Percentiles rank a stretch among this genome's conserved stretches.
These are phyloP conservation scores for Gamarada debralockiae DNA, from an alignment of 495 filamentous ascomycete species.

Conservation along the genomic window DNA sequence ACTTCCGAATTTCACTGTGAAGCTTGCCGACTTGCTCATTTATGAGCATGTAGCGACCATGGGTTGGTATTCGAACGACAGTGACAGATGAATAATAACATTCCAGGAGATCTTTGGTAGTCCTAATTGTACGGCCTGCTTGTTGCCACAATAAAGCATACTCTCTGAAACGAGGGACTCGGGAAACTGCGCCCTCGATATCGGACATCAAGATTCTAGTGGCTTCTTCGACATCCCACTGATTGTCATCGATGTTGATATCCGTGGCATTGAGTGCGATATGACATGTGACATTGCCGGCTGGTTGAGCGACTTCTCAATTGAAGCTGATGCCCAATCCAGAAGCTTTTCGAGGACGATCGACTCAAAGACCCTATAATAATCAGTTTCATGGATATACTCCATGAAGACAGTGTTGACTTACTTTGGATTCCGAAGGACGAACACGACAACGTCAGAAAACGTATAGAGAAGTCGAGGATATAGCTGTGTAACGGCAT, in stretches of 20 bases:
- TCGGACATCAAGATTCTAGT: constrained; percentile 37
- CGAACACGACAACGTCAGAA: constrained; percentile 49
- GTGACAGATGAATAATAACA: constrained; percentile 51
- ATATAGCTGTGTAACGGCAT: constrained; percentile 43
- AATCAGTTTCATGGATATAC: constrained; percentile 19
- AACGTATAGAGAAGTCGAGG: constrained; percentile 53
- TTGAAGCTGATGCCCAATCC: constrained; percentile 33
- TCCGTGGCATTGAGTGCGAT: constrained; percentile 49
- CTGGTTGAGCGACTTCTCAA: constrained; percentile 54
- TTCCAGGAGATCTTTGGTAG: constrained; percentile 43
- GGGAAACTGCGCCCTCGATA: constrained; percentile 24
- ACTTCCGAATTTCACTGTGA: constrained; percentile 33
- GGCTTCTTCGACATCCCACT: constrained; percentile 45
- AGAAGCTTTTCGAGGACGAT: constrained; percentile 40
- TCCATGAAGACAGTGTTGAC: neutral
- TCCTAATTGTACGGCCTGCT: constrained; percentile 29
- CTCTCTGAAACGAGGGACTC: constrained; percentile 25
- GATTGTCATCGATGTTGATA: constrained; percentile 35
- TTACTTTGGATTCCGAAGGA: constrained; percentile 39
- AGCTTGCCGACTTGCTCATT: constrained; percentile 47
- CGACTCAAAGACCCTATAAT: constrained; percentile 31
- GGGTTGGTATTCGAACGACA: constrained; percentile 48
- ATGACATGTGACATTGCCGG: constrained; percentile 50
- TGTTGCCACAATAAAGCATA: constrained; percentile 32
- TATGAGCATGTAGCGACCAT: constrained; percentile 42